Evolutionary conservation across 2,329 filamentous ascomycete genomes (phyloP), one percentile per base, ranked within the genome.

Genomic region (Verticillium nonalfalfae): DNA sequence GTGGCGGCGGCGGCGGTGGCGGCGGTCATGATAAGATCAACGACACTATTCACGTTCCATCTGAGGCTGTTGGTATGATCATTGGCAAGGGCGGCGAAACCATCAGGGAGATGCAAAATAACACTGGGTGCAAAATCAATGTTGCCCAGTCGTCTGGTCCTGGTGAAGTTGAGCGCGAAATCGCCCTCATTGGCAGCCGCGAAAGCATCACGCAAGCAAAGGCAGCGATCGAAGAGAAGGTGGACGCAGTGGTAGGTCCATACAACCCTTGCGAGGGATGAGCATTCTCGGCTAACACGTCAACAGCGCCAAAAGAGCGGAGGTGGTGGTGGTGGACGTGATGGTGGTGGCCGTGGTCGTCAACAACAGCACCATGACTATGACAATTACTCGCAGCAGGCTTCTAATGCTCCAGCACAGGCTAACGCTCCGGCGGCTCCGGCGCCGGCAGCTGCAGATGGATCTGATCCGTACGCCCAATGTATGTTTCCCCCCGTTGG

Each of bases 31-130:
- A 90, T 67, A 94, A 93, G 78, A 83, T 90, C 69, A 93, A 89
- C 69, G 91, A 97, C 70, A 88, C 86, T 50, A 91, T 97, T 65
- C 88, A 86, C 67, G 92, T 97, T 10, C 93, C 93, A 13, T 94
- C 92, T 26, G 93, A 97, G 72, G 90, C 93, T 6, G 93, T 97
- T 60, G 93, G 93, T 63, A 97, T 97, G 93, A 96, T 97, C 66
- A 97, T 97, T 64, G 93, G 93, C 66, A 96, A 96, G 80, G 90
- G 91, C 61, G 93, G 93, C 66, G 93, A 97, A 77, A 96, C 93
- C 0, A 97, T 97, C 72, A 92, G 93, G 66, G 91, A 96, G 68
- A 96, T 97, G 89, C 93, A 97, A 74, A 89, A 87, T 70, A 84
- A 80, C 36, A 95, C 91, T 5, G 90, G 91, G 56, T 97, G 93